Evolutionary conservation across 2,329 filamentous ascomycete species (phyloP).

Genomic region (Botrytis squamosa): DNA sequence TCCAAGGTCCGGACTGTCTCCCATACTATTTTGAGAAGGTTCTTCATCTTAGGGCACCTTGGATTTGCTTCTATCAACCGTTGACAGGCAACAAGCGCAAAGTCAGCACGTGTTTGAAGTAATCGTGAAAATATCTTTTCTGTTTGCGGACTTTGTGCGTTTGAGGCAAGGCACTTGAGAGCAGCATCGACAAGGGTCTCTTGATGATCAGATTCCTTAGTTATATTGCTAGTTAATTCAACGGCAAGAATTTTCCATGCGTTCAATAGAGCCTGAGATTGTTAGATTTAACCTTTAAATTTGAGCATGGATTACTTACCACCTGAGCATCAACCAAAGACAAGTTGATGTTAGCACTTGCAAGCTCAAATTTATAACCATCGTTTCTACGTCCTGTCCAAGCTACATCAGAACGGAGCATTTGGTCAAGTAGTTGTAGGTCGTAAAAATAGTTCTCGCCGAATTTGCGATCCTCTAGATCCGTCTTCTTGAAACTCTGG

Average conservation of each 20-base stretch:
- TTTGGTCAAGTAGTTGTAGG: slow-evolving; percentile 67
- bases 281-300: slow-evolving; percentile 32
- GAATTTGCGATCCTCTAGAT: slow-evolving; percentile 62
- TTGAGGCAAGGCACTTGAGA: slow-evolving; percentile 74
- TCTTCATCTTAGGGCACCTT: slow-evolving; percentile 50
- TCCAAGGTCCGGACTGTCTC: slow-evolving; percentile 54
- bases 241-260: slow-evolving; percentile 87
- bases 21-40: slow-evolving; percentile 59
- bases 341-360: slow-evolving; percentile 83
- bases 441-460: slow-evolving; percentile 85
- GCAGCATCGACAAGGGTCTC: slow-evolving; percentile 59
- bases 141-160: slow-evolving; percentile 68
- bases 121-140: slow-evolving; percentile 81
- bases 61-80: slow-evolving; percentile 63
- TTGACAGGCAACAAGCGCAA: slow-evolving; percentile 80
- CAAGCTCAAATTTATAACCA: slow-evolving; percentile 80
- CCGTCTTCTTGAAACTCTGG: slow-evolving; percentile 77
- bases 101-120: slow-evolving; percentile 71
- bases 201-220: slow-evolving; percentile 31
- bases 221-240: slow-evolving; percentile 66
- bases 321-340: slow-evolving; percentile 92
- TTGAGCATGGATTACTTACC: slow-evolving; percentile 48
- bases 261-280: slow-evolving; percentile 68
- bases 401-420: slow-evolving; percentile 73
- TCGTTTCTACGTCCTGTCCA: slow-evolving; percentile 70